Percentiles rank a stretch among this genome's conserved stretches.
Evolutionary conservation across 139 green algal genomes (phyloP).

Genomic region (Tetradesmus obliquus): DNA sequence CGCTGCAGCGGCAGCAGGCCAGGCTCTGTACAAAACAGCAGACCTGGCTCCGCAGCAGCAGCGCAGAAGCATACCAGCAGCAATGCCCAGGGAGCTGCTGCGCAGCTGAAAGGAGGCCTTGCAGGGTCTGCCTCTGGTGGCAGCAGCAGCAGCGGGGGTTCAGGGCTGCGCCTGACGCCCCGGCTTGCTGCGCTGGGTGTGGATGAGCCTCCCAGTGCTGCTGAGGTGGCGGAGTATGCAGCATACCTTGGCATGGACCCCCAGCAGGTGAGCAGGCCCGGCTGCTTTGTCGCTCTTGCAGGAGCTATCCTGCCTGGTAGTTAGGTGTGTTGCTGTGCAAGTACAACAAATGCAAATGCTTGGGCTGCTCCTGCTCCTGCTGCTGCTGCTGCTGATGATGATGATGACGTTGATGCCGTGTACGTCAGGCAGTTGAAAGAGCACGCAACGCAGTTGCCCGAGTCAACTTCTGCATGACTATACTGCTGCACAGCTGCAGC

Average conservation of each 20-base stretch:
- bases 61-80: background rate
- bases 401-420: too few relatives aligned
- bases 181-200: background rate
- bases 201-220: slow-evolving; percentile 45
- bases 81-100: background rate
- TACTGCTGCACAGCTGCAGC: background rate
- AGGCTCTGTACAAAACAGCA: slow-evolving; percentile 5
- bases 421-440: too few relatives aligned
- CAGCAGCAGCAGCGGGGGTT: slow-evolving; percentile 9
- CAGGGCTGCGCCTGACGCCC: background rate
- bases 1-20: slow-evolving; percentile 11
- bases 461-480: background rate
- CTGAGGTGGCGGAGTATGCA: slow-evolving; percentile 63
- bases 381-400: too few relatives aligned
- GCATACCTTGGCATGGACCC: slow-evolving; percentile 60
- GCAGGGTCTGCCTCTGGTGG: background rate
- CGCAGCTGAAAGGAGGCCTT: background rate
- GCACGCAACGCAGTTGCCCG: too few relatives aligned
- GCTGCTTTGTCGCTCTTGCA: background rate
- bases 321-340: too few relatives aligned
- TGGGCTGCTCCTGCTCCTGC: too few relatives aligned
- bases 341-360: too few relatives aligned
- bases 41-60: background rate
- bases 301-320: too few relatives aligned
- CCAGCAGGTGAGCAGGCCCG: background rate